Conservation (phyloP, 352 stramenopile species). For the Globisporangium camurandrum region DNA sequence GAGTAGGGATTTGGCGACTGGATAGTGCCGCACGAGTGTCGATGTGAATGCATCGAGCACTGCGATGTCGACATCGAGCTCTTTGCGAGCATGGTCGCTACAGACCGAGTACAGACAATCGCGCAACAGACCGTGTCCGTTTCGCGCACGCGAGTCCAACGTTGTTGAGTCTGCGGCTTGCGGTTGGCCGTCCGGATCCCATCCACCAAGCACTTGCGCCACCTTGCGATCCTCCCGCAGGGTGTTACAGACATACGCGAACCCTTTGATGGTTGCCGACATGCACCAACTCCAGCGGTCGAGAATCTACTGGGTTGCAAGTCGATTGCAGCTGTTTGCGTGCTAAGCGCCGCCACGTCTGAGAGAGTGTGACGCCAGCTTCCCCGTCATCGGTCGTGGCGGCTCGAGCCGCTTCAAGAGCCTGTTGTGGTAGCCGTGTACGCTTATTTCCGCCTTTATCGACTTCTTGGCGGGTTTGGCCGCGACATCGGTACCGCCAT, state of each 20-base stretch:
- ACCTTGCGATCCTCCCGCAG: neutral
- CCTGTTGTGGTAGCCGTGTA: neutral
- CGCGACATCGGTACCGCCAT: neutral
- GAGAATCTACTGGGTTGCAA: slow-evolving; percentile 20
- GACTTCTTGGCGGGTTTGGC: neutral
- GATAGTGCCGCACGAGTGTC: neutral
- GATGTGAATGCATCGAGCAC: neutral
- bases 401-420: neutral
- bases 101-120: neutral
- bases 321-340: slow-evolving; percentile 10
- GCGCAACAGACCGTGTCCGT: neutral
- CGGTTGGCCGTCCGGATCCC: neutral
- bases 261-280: slow-evolving; percentile 20
- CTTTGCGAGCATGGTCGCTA: neutral
- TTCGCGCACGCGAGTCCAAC: neutral
- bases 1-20: no score
- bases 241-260: slow-evolving; percentile 2
- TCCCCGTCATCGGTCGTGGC: neutral
- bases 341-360: slow-evolving; percentile 15
- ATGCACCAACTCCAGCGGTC: slow-evolving; percentile 24
- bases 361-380: slow-evolving; percentile 22
- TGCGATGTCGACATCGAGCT: neutral
- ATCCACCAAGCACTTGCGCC: neutral
- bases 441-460: neutral
- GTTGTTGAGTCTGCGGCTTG: neutral